Base-by-base conservation (phyloP, 768 basidiomycete species). In the Boletellus ananas region DNA sequence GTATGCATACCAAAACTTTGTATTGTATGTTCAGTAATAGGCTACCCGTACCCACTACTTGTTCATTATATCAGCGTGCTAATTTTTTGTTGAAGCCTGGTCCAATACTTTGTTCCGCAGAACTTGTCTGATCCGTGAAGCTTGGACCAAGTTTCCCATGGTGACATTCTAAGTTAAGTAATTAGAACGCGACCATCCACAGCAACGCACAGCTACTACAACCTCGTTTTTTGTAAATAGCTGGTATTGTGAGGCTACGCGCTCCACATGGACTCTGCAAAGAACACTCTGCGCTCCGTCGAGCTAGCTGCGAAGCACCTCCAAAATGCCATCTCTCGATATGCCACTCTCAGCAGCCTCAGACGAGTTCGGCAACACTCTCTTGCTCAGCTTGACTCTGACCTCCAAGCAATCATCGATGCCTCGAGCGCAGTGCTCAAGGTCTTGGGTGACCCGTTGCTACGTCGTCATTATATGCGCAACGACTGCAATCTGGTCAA, bases 361-460 rank as follows among this genome's bases (percentile, higher is more conserved):
- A 38, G 50, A 25, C 43, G 45, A 29, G 25, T 58, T 14, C 13
- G 18, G 20, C 40, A 49, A 9, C 31, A 53, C 39, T 46, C 56
- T 17, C 45, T 58, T 17, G 18, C 52, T 35, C 31, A 35, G 12
- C 43, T 49, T 20, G 38, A 52, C 18, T 25, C 21, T 20, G 39
- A 57, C 11, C 20, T 57, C 14, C 46, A 52, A 17, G 27, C 50
- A 16, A 45, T 52, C 17, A 17, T n/a, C 9, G 29, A 59, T 31
- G 46, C 44, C 7, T 49, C 49, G 3, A 21, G 34, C 0, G 57
- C 49, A 16, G 48, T 49, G 23, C 39, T 58, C 14, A 8, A 58
- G 29, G 25, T 36, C 11, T 9, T 50, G 3, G 37, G 37, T 1
- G 18, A 40, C 14, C 49, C 46, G 13, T 1, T 31, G 1, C 41